Conservation (phyloP, 2,329 filamentous ascomycete species). For the Trichoderma sp. region DNA sequence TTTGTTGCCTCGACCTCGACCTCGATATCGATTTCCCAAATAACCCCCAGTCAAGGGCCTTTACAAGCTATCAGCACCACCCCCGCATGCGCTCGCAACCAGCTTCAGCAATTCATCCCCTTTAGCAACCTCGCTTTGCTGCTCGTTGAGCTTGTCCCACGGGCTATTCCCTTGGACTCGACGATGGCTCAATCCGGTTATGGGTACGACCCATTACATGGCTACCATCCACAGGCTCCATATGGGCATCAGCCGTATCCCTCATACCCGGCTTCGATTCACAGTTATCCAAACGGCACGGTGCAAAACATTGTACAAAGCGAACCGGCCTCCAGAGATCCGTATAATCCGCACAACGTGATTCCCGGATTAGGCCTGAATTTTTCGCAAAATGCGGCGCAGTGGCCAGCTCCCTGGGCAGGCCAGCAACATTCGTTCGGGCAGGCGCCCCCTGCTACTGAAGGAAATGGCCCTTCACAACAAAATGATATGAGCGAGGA, state of each 20-base stretch:
- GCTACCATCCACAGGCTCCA: slow-evolving; percentile 16
- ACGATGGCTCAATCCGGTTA: slow-evolving; percentile 33
- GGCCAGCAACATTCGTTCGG: neutral
- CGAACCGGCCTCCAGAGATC: slow-evolving; percentile 20
- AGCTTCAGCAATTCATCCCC: neutral
- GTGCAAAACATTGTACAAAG: slow-evolving; percentile 14
- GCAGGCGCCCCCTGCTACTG: neutral
- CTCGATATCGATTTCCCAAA: neutral
- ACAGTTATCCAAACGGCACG: slow-evolving; percentile 19
- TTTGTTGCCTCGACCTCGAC: neutral
- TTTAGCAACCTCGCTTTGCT: neutral
- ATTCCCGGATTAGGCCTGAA: slow-evolving; percentile 38
- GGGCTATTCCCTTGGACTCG: neutral
- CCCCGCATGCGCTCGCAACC: neutral
- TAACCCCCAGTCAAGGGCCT: neutral
- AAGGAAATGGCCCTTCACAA: neutral
- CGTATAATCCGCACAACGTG: slow-evolving; percentile 29
- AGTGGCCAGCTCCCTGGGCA: slow-evolving; percentile 12
- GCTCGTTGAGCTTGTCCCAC: neutral
- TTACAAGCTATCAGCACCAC: neutral
- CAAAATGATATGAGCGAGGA: slow-evolving; percentile 54
- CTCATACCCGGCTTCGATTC: slow-evolving; percentile 20
- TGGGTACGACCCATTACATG: slow-evolving; percentile 27
- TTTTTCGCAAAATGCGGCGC: slow-evolving; percentile 23
- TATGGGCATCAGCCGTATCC: slow-evolving; percentile 26